Base-by-base conservation (phyloP, 2,329 filamentous ascomycete species). In the Trichocomaceae sp. region DNA sequence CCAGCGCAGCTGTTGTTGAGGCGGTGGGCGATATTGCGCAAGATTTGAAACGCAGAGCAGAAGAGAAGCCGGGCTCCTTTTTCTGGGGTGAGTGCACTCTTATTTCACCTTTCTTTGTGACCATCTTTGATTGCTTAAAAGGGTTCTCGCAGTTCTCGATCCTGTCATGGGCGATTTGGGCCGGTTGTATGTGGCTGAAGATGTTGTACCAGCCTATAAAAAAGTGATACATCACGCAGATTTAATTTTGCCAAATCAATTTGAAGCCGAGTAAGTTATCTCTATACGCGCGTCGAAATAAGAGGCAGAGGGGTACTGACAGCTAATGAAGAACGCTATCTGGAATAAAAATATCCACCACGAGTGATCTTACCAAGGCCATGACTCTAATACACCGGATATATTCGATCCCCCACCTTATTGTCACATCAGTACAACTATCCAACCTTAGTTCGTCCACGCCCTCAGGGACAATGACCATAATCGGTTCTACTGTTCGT, bases 121-220 rank as follows among this genome's bases (percentile, higher is more conserved):
- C 12, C 37, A 17, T 29, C 13, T 17, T n/a, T 17, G 12, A 10
- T 47, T 47, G 45, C 45, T 47, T 8, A 47, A 12, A 2, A 41
- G 4, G 8, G 15, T 26, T 20, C 13, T 33, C 26, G 41, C 59
- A 84, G 89, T 96, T 2, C 80, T 99, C 23, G 93, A 99, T 69
- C 93, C 95, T 0, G 93, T 99, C 47, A 99, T 99, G 93, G 93
- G 93, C 29, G 93, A 99, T 69, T 90, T 96, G 65, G 93, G 90
- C 49, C 83, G 82, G 61, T 78, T 99, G 12, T 99, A 99, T 67
- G 92, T 99, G 7, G 88, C 86, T 5, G 85, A 92, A 63, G 90
- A 95, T 60, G 90, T 95, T 3, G 88, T 97, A 15, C 91, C 91
- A 0, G 90, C 88, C 13, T 99, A 97, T 72, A 92, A 90, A 72